Conservation (phyloP, 106 monocot genomes). For the Apostasia shenzhenica region DNA sequence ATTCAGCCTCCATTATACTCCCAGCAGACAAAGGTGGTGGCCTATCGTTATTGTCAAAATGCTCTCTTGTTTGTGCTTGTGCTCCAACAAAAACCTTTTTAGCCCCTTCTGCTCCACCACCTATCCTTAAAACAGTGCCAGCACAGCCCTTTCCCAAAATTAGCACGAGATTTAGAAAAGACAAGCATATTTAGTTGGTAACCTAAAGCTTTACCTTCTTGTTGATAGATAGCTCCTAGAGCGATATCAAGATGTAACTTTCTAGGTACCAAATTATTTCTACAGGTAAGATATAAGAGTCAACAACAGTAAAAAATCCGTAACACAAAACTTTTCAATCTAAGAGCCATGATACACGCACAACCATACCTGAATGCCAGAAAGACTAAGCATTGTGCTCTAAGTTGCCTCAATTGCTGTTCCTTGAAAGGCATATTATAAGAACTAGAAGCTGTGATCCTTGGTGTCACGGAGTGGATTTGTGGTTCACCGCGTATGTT, state of each 20-base stretch:
- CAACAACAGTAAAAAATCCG: not conserved
- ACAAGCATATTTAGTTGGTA: not conserved
- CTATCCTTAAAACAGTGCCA: slow-evolving; percentile 4
- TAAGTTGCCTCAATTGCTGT: slow-evolving; percentile 95
- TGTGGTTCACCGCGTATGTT: slow-evolving; percentile 13
- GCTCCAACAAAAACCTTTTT: slow-evolving; percentile 30
- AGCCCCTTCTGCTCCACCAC: slow-evolving; percentile 32
- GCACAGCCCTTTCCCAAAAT: too few relatives aligned
- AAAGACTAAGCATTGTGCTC: slow-evolving; percentile 99
- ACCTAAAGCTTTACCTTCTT: slow-evolving; percentile 45
- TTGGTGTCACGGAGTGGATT: slow-evolving; percentile 3
- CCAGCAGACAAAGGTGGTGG: slow-evolving; percentile 41
- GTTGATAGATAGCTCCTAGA: slow-evolving; percentile 48
- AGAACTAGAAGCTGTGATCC: slow-evolving; percentile 21
- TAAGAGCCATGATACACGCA: not conserved
- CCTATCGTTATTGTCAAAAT: slow-evolving; percentile 43
- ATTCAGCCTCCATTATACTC: slow-evolving; percentile 47
- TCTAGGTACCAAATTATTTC: slow-evolving; percentile 90
- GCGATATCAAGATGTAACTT: slow-evolving; percentile 94
- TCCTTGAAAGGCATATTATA: slow-evolving; percentile 80
- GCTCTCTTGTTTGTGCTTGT: slow-evolving; percentile 42
- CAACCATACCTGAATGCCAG: slow-evolving; percentile 87
- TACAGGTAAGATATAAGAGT: slow-evolving; percentile 20
- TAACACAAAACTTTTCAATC: not conserved
- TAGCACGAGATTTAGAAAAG: not conserved